Percentiles rank a stretch among this genome's conserved stretches.
Evolutionary conservation across 2,329 filamentous ascomycete genomes (phyloP).

Genomic region (Aspergillus sp.): DNA sequence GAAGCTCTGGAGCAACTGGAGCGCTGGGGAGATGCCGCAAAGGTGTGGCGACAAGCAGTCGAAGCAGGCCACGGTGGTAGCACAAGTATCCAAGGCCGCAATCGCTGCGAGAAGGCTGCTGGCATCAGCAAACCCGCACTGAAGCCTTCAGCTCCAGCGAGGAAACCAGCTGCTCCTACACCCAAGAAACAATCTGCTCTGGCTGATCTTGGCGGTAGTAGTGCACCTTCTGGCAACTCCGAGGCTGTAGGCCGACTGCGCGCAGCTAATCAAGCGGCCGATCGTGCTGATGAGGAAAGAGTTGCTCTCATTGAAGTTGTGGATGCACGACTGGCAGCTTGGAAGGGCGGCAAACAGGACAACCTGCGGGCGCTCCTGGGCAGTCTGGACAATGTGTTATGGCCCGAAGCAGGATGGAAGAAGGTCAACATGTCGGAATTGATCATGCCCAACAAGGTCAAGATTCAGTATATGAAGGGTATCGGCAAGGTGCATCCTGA

Average conservation of each 20-base stretch:
- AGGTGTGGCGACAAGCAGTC: conserved; percentile 76
- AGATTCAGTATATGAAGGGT: conserved; percentile 98
- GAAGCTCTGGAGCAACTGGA: conserved; percentile 95
- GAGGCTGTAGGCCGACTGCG: conserved; percentile 80
- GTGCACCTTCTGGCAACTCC: conserved; percentile 45
- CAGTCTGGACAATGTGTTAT: conserved; percentile 82
- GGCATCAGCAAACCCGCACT: conserved; percentile 55
- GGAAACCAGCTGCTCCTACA: conserved; percentile 43
- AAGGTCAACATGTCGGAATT: conserved; percentile 92
- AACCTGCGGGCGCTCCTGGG: conserved; percentile 84
- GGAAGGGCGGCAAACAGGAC: conserved; percentile 88
- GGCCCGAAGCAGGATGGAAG: conserved; percentile 92
- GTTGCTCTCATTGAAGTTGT: conserved; percentile 84
- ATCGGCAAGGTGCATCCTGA: conserved; percentile 98
- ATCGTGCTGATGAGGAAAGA: conserved; percentile 85
- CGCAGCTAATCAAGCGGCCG: conserved; percentile 78
- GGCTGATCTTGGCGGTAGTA: conserved; percentile 23
- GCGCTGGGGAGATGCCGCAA: conserved; percentile 79
- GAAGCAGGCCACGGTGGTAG: conserved; percentile 81
- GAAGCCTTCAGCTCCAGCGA: conserved; percentile 42
- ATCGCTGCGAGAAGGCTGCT: conserved; percentile 83
- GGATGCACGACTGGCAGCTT: conserved; percentile 70
- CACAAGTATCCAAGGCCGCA: conserved; percentile 76
- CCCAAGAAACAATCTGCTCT: conserved; percentile 29
- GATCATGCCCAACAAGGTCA: conserved; percentile 89